These are phyloP conservation scores for Hura crepitans DNA, from an alignment of 441 rosid genomes.

Conservation along the genomic window DNA sequence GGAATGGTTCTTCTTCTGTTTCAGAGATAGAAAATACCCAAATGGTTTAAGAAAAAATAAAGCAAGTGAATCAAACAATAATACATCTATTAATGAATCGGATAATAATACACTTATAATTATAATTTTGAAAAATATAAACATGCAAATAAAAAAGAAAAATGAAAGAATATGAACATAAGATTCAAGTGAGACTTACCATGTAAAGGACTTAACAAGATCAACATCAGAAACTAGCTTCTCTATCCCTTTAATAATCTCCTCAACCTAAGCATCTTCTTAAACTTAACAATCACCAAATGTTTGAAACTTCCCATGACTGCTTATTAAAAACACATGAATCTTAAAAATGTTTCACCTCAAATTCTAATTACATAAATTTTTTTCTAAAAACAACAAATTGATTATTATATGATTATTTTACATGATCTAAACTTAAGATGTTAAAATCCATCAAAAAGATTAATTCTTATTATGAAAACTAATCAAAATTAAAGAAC, in stretches of 20 bases:
- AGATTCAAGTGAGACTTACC: slow-evolving; percentile 33
- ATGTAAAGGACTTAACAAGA: slow-evolving; percentile 78
- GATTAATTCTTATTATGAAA: no score
- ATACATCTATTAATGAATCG: no score
- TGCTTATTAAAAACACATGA: slow-evolving; percentile 6
- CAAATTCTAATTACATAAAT: no score
- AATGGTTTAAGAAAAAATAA: slow-evolving; percentile 62
- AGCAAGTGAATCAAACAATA: slow-evolving; percentile 62
- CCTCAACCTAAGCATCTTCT: slow-evolving; percentile 52
- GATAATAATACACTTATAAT: no score
- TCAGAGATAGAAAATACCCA: slow-evolving; percentile 58
- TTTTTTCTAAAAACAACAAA: no score
- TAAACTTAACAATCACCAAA: slow-evolving; percentile 80
- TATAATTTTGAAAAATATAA: no score
- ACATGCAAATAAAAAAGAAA: no score
- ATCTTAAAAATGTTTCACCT: background rate
- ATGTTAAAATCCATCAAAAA: no score
- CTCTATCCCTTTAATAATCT: slow-evolving; percentile 72
- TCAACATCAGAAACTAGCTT: slow-evolving; percentile 68
- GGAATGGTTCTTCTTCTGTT: slow-evolving; percentile 95
- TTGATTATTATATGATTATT: no score
- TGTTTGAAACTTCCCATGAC: slow-evolving; percentile 69
- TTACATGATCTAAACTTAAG: no score
- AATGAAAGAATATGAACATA: no score
- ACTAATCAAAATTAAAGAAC: no score